phyloP scores from a whole-genome alignment of 345 rosid genomes.

The Populus euphratica region DNA sequence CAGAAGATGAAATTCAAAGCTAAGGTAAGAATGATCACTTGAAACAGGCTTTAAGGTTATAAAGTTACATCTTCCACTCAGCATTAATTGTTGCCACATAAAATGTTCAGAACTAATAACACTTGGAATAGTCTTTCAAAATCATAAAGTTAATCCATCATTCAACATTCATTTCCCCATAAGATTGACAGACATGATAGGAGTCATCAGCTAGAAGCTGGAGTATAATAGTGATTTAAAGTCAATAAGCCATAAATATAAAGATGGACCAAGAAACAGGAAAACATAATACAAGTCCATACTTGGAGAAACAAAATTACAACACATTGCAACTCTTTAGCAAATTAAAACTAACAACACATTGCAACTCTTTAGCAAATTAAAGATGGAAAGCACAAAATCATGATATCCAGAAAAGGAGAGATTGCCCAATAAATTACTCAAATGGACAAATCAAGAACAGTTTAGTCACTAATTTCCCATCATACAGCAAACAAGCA shows the following conservation, averaged over 20 bases:
- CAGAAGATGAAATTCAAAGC: slow-evolving; percentile 25
- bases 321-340: neutral
- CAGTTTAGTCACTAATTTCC: neutral
- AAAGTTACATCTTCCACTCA: no score
- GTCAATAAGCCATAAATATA: neutral
- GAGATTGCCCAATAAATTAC: neutral
- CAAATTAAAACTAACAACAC: neutral
- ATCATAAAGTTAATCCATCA: no score
- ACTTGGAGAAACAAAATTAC: neutral
- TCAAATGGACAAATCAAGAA: neutral
- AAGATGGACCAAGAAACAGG: neutral
- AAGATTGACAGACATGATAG: no score
- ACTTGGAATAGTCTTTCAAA: no score
- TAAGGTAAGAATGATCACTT: neutral
- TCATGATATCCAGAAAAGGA: neutral
- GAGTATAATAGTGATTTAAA: neutral
- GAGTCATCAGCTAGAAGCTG: no score
- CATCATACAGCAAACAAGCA: neutral
- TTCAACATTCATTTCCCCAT: no score
- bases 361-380: neutral
- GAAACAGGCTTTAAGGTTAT: neutral
- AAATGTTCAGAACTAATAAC: no score
- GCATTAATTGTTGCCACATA: no score
- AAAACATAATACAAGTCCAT: neutral
- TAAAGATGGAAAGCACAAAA: neutral